A percentile compares a stretch with the other conserved stretches of the same genome.
phyloP scores from a whole-genome alignment of 2,329 filamentous ascomycete genomes.

The Fusarium sp. region DNA sequence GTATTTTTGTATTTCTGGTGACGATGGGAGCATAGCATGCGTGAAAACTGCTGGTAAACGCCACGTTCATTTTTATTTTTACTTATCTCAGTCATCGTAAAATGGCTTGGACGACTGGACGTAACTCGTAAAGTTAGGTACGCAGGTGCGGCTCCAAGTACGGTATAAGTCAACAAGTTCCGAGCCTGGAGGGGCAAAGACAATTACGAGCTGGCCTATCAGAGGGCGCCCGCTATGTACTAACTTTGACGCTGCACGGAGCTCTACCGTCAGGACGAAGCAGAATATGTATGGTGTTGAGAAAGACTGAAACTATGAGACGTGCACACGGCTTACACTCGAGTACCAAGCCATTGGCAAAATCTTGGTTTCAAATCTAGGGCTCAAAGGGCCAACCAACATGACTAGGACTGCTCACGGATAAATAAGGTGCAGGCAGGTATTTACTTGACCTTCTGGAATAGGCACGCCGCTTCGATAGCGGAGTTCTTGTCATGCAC shows the following conservation, averaged over 20 bases:
- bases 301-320: slow-evolving; percentile 3
- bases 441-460: slow-evolving; percentile 26
- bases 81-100: not conserved
- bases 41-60: not conserved
- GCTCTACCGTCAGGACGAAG: not conserved
- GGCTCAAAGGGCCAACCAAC: slow-evolving; percentile 1
- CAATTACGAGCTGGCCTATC: slow-evolving; percentile 30
- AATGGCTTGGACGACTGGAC: not conserved
- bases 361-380: not conserved
- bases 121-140: not conserved
- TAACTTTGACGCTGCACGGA: not conserved
- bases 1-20: not conserved
- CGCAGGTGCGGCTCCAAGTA: not conserved
- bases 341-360: not conserved
- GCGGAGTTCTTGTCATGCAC: slow-evolving; percentile 19
- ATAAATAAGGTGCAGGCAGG: not conserved
- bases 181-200: not conserved
- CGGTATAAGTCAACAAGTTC: not conserved
- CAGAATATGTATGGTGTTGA: not conserved
- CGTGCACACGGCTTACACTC: not conserved
- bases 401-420: not conserved
- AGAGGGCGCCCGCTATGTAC: not conserved
- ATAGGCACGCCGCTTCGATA: slow-evolving; percentile 27
- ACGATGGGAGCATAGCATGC: not conserved
- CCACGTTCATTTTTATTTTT: not conserved